phyloP scores from a whole-genome alignment of 1,139 yeast genomes.

The Meyerozyma carpophila region DNA sequence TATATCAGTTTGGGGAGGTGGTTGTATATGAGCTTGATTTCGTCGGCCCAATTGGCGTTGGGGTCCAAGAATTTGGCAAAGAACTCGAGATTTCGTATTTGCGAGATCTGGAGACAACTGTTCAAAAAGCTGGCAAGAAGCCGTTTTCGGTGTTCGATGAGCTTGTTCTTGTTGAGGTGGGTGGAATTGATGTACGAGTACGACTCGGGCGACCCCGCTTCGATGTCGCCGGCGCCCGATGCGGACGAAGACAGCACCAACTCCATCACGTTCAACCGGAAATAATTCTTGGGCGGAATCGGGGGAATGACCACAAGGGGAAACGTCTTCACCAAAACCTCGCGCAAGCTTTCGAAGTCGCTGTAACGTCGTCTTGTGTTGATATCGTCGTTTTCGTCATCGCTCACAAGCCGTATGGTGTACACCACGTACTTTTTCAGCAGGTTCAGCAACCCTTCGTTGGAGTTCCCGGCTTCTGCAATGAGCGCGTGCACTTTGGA shows the following conservation, averaged over 20 bases:
- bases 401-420: constrained; percentile 54
- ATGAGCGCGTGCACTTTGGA: constrained; percentile 46
- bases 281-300: constrained; percentile 83
- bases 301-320: constrained; percentile 89
- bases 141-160: constrained; percentile 65
- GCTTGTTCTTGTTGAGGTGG: constrained; percentile 35
- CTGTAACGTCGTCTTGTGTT: constrained; percentile 81
- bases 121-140: constrained; percentile 74
- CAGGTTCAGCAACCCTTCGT: constrained; percentile 60
- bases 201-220: constrained; percentile 6
- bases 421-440: constrained; percentile 72
- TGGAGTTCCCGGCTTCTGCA: constrained; percentile 71
- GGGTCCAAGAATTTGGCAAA: constrained; percentile 82
- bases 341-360: constrained; percentile 82
- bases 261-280: constrained; percentile 31
- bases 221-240: constrained; percentile 6
- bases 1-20: constrained; percentile 41
- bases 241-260: constrained; percentile 17
- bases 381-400: constrained; percentile 37
- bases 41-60: constrained; percentile 69
- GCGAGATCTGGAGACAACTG: constrained; percentile 58
- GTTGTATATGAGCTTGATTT: constrained; percentile 31
- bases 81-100: constrained; percentile 54
- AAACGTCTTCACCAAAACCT: constrained; percentile 61
- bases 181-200: constrained; percentile 41